Evolutionary conservation across 2,329 filamentous ascomycete genomes (phyloP).

Genomic region (Botrytis fragariae): DNA sequence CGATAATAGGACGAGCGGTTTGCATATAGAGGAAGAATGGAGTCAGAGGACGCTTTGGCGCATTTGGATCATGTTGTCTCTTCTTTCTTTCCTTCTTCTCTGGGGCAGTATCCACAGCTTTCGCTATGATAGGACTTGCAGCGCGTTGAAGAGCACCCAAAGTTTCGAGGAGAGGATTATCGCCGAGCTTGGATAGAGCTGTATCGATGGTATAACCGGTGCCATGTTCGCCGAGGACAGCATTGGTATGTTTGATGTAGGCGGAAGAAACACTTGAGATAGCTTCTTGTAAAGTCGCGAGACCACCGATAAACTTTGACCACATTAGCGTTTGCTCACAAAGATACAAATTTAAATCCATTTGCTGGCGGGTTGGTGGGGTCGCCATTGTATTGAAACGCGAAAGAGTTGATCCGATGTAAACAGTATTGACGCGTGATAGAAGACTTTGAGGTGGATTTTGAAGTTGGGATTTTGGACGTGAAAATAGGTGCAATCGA

Average conservation of each 20-base stretch:
- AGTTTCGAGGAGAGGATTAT: conserved; percentile 41
- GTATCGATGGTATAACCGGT: conserved; percentile 46
- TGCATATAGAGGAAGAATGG: conserved; percentile 96
- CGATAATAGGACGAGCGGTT: conserved; percentile 78
- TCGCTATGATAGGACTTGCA: conserved; percentile 40
- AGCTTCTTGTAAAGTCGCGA: conserved; percentile 75
- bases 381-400: conserved; percentile 17
- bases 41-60: conserved; percentile 89
- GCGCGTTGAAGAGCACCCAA: conserved; percentile 38
- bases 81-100: conserved; percentile 90
- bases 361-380: conserved; percentile 24
- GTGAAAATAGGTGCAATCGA: conserved; percentile 24
- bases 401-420: conserved; percentile 23
- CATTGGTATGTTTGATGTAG: conserved; percentile 85
- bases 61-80: conserved; percentile 83
- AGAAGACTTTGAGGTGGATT: conserved; percentile 20
- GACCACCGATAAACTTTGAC: conserved; percentile 68
- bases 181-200: conserved; percentile 47
- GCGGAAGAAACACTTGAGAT: conserved; percentile 78
- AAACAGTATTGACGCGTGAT: conserved; percentile 35
- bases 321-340: conserved; percentile 33
- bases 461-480: conserved; percentile 22
- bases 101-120: conserved; percentile 50
- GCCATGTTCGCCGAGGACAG: conserved; percentile 66
- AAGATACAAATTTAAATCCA: conserved; percentile 27